Conservation (phyloP, 345 rosid species). For the Microcos paniculata region DNA sequence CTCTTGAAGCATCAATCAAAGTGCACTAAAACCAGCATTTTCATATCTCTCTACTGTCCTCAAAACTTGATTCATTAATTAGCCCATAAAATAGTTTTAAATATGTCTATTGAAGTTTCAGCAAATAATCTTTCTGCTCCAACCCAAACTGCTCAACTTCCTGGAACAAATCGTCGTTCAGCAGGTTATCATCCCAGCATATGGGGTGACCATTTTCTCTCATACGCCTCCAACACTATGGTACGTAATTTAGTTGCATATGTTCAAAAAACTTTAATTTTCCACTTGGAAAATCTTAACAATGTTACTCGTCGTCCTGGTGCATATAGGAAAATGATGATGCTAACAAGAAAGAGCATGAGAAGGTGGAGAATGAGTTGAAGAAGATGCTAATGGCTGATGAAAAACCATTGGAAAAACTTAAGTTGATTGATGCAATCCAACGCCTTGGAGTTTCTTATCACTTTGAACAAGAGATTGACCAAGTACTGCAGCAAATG, state of each 20-base stretch:
- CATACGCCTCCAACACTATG: background rate
- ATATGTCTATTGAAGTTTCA: background rate
- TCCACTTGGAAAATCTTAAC: background rate
- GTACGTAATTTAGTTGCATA: background rate
- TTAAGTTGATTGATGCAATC: slow-evolving; percentile 28
- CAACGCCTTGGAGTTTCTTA: slow-evolving; percentile 26
- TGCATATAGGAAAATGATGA: background rate
- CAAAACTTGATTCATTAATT: too few relatives aligned
- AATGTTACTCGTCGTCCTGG: too few relatives aligned
- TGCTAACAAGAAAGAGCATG: background rate
- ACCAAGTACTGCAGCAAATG: background rate
- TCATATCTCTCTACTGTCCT: too few relatives aligned
- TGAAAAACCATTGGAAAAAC: background rate
- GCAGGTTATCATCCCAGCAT: background rate
- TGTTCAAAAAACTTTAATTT: too few relatives aligned
- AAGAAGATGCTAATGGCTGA: slow-evolving; percentile 13
- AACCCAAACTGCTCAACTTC: background rate
- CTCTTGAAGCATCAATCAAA: too few relatives aligned
- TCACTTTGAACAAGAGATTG: background rate
- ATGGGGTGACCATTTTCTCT: slow-evolving; percentile 6
- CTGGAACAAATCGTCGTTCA: background rate
- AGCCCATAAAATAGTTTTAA: too few relatives aligned
- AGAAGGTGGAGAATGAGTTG: slow-evolving; percentile 19
- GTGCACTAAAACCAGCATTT: too few relatives aligned
- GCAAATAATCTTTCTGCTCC: background rate